Evolutionary conservation across 345 rosid genomes (phyloP), one percentile per base, ranked within the genome.

Genomic region (Hevea brasiliensis): DNA sequence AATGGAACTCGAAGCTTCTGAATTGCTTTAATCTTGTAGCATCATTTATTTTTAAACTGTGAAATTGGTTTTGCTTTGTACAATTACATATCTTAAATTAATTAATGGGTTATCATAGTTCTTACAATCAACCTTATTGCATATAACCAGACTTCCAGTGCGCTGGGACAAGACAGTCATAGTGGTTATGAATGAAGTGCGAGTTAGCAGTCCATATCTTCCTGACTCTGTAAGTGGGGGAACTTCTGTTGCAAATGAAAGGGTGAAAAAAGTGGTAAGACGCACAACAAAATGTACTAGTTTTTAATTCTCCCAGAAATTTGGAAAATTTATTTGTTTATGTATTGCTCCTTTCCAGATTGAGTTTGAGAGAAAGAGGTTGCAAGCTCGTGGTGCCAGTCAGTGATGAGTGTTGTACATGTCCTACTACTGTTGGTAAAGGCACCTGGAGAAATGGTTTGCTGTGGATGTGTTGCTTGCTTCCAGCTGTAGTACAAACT

Each of bases 221-320:
- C 85, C 99, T 0, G 97, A 91, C 67, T 87, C 84, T 80, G 99
- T 95, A 75, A 77, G 74, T 57, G 99, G 98, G 78, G 98, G 99
- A 82, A 89, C 98, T 74, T 78, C 92, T 78, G 88, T 92, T 68
- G 99, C 99, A 84, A 95, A 95, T 82, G 94, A 92, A 51, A 86
- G 98, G 61, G 99, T 95, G 79, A 95, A 84, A 86, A 95, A 92
- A 92, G 98, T 95, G 97, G 99, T 92, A 85, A 89, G 90, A 9
- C 64, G 60, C 65, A 64, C 18, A 20, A 50, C 68, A 17, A 44
- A 55, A 54, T n/a, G 41, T 62, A 44, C 20, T 20, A 35, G 32
- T 70, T 42, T 65, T 55, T 61, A 1, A 56, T 51, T 70, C 59
- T 13, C n/a, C 21, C 53, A 67, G 4, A 32, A 32, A 35, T 37